These are phyloP conservation scores for Nakazawaea ernobii DNA, from an alignment of 805 yeast genomes.

Conservation along the genomic window DNA sequence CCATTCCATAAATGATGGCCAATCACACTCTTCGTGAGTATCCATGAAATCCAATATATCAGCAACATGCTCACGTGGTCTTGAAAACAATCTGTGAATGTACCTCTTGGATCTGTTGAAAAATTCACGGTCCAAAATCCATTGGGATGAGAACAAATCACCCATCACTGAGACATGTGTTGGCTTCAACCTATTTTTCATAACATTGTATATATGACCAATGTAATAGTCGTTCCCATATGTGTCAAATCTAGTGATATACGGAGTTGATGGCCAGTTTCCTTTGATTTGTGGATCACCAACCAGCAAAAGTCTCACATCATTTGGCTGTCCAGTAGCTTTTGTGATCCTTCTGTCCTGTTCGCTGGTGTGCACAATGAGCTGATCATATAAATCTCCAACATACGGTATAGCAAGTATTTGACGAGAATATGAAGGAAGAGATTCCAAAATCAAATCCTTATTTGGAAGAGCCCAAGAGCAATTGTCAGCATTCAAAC, in stretches of 20 bases:
- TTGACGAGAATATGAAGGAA: conserved; percentile 11
- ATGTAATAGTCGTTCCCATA: conserved; percentile 86
- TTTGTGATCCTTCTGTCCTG: conserved; percentile 13
- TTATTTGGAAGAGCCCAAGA: conserved; percentile 45
- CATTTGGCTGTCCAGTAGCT: conserved; percentile 25
- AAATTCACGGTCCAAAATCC: conserved; percentile 89
- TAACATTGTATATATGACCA: conserved; percentile 71
- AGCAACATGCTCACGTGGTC: conserved; percentile 44
- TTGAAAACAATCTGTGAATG: conserved; percentile 61
- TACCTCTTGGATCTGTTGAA: conserved; percentile 72
- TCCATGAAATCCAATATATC: conserved; percentile 42
- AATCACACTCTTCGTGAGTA: conserved; percentile 49
- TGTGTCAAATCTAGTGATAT: conserved; percentile 72
- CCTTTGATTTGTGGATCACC: conserved; percentile 99
- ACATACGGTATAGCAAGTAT: conserved; percentile 24
- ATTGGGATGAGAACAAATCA: conserved; percentile 87
- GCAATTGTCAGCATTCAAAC: conserved; percentile 46
- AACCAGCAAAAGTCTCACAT: conserved; percentile 68
- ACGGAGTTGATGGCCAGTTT: conserved; percentile 63
- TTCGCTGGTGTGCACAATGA: conserved; percentile 19
- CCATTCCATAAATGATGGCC: conserved; percentile 38
- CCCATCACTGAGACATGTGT: conserved; percentile 87
- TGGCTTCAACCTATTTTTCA: conserved; percentile 64
- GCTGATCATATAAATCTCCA: conserved; percentile 26
- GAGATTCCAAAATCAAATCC: conserved; percentile 16